Percentiles rank a stretch among this genome's conserved stretches.
These are phyloP conservation scores for Epichloe sp. DNA, from an alignment of 2,329 filamentous ascomycete genomes.

Conservation along the genomic window DNA sequence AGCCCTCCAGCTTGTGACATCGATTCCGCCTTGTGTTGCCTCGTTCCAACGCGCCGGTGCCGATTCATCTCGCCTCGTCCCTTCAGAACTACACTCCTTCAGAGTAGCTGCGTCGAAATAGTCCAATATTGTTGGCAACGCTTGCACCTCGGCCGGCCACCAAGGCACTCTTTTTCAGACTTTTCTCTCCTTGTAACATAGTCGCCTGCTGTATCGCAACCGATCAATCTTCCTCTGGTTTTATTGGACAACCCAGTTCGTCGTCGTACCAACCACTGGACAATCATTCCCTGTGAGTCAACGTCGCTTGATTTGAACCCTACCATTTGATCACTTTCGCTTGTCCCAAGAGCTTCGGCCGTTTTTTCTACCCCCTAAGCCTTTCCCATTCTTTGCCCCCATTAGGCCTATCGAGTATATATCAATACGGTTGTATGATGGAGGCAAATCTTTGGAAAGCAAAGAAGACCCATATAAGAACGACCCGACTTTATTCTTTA, in stretches of 20 bases:
- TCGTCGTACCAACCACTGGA: constrained; percentile 19
- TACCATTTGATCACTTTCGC: constrained; percentile 2
- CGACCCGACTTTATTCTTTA: background rate
- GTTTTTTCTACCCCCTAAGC: background rate
- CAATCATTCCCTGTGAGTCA: constrained; percentile 21
- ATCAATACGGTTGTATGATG: background rate
- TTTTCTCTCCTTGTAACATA: constrained; percentile 10
- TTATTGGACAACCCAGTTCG: constrained; percentile 2
- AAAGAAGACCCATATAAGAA: background rate
- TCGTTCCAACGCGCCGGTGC: constrained; percentile 20
- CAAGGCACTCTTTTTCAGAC: constrained; percentile 15
- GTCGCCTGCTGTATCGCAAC: constrained; percentile 6
- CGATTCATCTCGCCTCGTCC: constrained; percentile 20
- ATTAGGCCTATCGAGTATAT: background rate
- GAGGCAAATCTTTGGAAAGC: background rate
- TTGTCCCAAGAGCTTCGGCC: constrained; percentile 7
- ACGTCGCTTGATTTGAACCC: constrained; percentile 15
- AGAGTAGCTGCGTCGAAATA: constrained; percentile 18
- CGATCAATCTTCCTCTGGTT: background rate
- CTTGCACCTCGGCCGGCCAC: constrained; percentile 18
- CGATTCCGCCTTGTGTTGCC: constrained; percentile 19
- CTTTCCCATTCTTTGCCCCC: no score
- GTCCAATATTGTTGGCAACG: constrained; percentile 22
- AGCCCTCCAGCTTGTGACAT: constrained; percentile 14
- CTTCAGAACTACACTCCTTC: constrained; percentile 14